phyloP scores from a whole-genome alignment of 768 basidiomycete species.

The Leccinum disarticulatum region DNA sequence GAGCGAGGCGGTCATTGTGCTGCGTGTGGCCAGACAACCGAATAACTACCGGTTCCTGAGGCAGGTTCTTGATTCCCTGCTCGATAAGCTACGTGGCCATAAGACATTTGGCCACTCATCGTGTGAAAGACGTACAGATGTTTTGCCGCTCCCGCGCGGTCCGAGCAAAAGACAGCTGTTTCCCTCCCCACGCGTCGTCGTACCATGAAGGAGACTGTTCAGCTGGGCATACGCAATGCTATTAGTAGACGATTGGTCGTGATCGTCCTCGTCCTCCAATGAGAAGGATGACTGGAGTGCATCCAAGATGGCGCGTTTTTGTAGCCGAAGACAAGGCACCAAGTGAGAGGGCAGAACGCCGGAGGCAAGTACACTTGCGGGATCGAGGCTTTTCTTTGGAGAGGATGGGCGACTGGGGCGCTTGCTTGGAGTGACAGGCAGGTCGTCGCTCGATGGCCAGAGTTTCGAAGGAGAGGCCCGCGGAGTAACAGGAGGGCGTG shows the following conservation, averaged over 20 bases:
- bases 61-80: constrained; percentile 47
- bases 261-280: constrained; percentile 30
- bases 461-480: constrained; percentile 19
- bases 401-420: constrained; percentile 7
- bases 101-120: neutral
- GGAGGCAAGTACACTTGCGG: constrained; percentile 7
- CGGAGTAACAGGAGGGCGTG: constrained; percentile 16
- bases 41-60: constrained; percentile 64
- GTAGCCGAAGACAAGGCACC: constrained; percentile 46
- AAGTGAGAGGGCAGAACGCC: constrained; percentile 41
- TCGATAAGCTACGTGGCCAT: constrained; percentile 54
- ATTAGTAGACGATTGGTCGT: constrained; percentile 46
- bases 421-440: constrained; percentile 20
- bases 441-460: constrained; percentile 4
- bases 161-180: constrained; percentile 91
- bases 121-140: constrained; percentile 45
- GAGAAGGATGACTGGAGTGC: constrained; percentile 39
- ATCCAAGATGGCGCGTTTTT: constrained; percentile 56
- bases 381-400: constrained; percentile 14
- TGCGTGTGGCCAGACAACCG: constrained; percentile 86
- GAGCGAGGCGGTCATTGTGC: constrained; percentile 82
- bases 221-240: constrained; percentile 56
- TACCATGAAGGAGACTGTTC: constrained; percentile 65
- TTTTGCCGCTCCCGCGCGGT: constrained; percentile 85
- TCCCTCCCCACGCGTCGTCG: constrained; percentile 79